phyloP scores from a whole-genome alignment of 345 rosid genomes.

The Salix viminalis region DNA sequence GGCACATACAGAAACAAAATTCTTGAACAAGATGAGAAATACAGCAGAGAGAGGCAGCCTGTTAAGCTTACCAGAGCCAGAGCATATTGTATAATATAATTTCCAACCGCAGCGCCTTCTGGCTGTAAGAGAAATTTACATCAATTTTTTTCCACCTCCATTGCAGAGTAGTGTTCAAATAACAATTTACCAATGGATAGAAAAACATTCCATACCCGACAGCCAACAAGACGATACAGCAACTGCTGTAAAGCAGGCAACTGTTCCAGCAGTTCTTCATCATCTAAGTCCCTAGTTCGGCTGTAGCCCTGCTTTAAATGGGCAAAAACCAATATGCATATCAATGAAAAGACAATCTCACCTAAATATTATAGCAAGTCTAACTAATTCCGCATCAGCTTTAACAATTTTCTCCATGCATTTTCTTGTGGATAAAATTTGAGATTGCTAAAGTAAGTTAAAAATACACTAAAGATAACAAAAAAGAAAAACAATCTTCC shows the following conservation, averaged over 20 bases:
- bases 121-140: slow-evolving; percentile 53
- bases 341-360: neutral
- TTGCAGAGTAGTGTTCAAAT: neutral
- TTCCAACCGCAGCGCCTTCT: slow-evolving; percentile 87
- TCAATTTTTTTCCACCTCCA: neutral
- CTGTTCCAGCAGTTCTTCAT: slow-evolving; percentile 83
- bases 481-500: neutral
- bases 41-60: neutral
- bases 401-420: neutral
- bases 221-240: slow-evolving; percentile 87
- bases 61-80: slow-evolving; percentile 66
- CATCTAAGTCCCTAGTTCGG: slow-evolving; percentile 78
- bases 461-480: neutral
- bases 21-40: neutral
- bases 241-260: slow-evolving; percentile 87
- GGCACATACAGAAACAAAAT: neutral
- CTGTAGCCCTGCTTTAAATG: slow-evolving; percentile 66
- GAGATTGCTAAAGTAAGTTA: neutral
- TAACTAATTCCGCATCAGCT: neutral
- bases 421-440: neutral
- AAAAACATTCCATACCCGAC: slow-evolving; percentile 54
- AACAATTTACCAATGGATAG: neutral
- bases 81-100: slow-evolving; percentile 90
- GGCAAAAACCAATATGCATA: neutral
- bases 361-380: neutral